Evolutionary conservation across 169 alveolate genomes (phyloP), one percentile per base, ranked within the genome.

Genomic region (Plasmodium sp.): DNA sequence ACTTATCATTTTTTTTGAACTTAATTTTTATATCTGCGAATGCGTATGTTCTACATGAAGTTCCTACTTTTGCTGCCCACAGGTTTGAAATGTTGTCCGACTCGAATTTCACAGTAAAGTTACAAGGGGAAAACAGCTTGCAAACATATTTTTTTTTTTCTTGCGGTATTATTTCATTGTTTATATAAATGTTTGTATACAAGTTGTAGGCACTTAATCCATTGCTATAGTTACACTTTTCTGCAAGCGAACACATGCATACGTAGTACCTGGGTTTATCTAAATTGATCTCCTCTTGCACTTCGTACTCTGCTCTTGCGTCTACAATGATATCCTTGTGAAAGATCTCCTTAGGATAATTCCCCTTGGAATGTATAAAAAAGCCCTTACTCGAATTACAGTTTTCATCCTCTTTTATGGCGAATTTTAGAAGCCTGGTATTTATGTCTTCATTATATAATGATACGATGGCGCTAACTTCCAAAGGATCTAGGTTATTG

Each of bases 181-280:
- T 16, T 62, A 90, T 71, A 36, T 36, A 48, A 81, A 90, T 81
- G 36, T 81, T 81, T 27, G 94, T 90, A 16, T 80, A 90, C 16
- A 75, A 14, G 43, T 79, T 18, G 72, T 90, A 90, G 83, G 67
- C 75, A 12, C 33, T 58, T 7, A 81, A 51, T 56, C 51, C 54
- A 54, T 79, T 33, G 34, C 62, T 58, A 7, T 56, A 67, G 33
- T 58, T 67, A 62, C 94, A 90, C 9, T 18, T 80, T 67, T 90
- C 43, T 80, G 71, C 92, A 27, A 36, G 34, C n/a, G 91, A 90
- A 41, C 94, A 90, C 94, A 90, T 90, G 48, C 94, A 90, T 39
- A 90, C 2, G 73, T 90, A 90, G 73, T 90, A 90, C 58, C 43
- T 58, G 51, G 34, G 41, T 90, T 81, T 81, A 81, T 90, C 72